These are phyloP conservation scores for Colletotrichum ledebouriae DNA, from an alignment of 2,329 filamentous ascomycete species.

Conservation along the genomic window DNA sequence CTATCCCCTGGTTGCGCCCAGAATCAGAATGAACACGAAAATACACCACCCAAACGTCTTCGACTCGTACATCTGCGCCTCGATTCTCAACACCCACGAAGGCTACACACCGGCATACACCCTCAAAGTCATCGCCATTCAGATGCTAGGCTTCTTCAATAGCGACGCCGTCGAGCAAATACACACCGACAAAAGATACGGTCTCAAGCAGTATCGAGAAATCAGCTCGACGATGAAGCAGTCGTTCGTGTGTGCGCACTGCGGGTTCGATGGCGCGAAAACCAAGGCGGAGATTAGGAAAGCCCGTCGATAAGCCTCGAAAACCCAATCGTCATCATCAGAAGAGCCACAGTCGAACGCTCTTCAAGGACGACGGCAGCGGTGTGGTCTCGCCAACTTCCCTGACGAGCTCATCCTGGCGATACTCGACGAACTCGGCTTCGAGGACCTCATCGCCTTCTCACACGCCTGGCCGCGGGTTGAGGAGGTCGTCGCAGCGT, in stretches of 20 bases:
- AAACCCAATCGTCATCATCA: not conserved
- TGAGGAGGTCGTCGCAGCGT: constrained; percentile 51
- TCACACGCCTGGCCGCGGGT: constrained; percentile 63
- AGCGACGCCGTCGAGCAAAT: constrained; percentile 61
- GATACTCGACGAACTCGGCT: constrained; percentile 51
- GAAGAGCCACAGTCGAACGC: constrained; percentile 28
- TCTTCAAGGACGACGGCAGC: not conserved
- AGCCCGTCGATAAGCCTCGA: constrained; percentile 21
- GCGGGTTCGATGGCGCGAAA: constrained; percentile 42
- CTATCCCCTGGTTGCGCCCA: constrained; percentile 58
- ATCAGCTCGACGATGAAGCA: constrained; percentile 11
- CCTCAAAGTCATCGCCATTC: constrained; percentile 62
- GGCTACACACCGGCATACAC: constrained; percentile 65
- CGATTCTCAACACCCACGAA: constrained; percentile 57
- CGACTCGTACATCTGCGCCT: constrained; percentile 59
- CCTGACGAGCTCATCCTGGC: constrained; percentile 58
- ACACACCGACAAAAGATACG: constrained; percentile 39
- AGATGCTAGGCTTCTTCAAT: constrained; percentile 65
- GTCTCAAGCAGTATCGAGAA: constrained; percentile 46
- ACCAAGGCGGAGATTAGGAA: constrained; percentile 22
- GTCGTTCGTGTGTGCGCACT: constrained; percentile 47
- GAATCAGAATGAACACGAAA: constrained; percentile 55
- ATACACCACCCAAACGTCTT: constrained; percentile 62
- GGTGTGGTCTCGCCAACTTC: constrained; percentile 43
- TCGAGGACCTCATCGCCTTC: constrained; percentile 64